Evolutionary conservation across 2,329 filamentous ascomycete genomes (phyloP), one percentile per base, ranked within the genome.

Genomic region (Neophaeococcomyces aloes): DNA sequence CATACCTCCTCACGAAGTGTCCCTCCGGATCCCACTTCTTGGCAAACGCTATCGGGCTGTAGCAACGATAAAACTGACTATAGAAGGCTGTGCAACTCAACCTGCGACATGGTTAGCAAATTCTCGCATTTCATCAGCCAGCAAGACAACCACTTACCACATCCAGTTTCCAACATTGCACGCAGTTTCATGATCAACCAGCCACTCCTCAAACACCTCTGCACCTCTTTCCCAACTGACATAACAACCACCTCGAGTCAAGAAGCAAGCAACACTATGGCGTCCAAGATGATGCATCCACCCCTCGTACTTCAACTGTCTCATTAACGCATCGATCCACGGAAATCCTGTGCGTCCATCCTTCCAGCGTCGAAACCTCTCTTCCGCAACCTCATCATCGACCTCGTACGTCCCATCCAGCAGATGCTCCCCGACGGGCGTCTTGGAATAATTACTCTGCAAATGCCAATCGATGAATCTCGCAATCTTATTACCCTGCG

Each of bases 381-480:
- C 57, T 43, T 85, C 79, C 1, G 81, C 81, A 46, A 76, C 43
- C 7, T 68, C 56, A 2, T 71, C 73, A 57, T 86, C 81, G 48
- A 85, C 63, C 41, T 76, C 67, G 58, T 86, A 82, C 3, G 69
- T 67, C 7, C 75, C 78, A 0, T 75, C 80, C 23, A 72, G 64
- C 15, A 70, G 58, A 4, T 60, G 62, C 14, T 68, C 61, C 5
- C 68, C 67, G 7, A 59, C 53, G 0, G 62, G 61, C 11, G 65
- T 50, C 1, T 56, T 56, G 48, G 69, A 66, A 40, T 74, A 58
- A 48, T 76, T 77, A 2, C 77, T 80, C 0, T 79, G 82, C 1
- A 88, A 64, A 56, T 86, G 81, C 83, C 83, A 88, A 3, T 82
- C 82, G 11, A 88, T 75, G 60, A 87, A 86, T n/a, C 82, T 72